Conservation (phyloP, 352 stramenopile genomes). For the Phytophthora pini region DNA sequence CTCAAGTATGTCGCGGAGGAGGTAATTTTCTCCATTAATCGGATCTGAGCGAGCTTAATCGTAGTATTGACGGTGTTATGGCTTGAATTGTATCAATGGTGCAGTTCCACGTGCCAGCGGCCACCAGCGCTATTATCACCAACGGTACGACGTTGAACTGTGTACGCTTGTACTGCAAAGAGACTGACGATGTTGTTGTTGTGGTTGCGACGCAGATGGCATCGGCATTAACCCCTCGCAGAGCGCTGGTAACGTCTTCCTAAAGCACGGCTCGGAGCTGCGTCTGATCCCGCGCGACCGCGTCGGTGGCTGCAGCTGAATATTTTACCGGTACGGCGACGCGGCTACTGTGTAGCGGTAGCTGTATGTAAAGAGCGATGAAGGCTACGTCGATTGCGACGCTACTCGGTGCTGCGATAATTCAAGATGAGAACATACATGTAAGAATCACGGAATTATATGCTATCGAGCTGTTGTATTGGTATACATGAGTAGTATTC, state of each 20-base stretch:
- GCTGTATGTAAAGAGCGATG: conserved; percentile 7
- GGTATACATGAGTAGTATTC: conserved; percentile 33
- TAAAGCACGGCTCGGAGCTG: conserved; percentile 87
- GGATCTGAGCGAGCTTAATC: background rate
- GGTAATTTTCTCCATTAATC: conserved; percentile 22
- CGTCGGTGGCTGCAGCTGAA: conserved; percentile 56
- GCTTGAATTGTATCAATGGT: conserved; percentile 7
- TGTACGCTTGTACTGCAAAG: background rate
- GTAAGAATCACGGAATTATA: conserved; percentile 6
- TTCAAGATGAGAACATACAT: conserved; percentile 2
- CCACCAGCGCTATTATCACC: conserved; percentile 90
- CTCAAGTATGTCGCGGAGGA: conserved; percentile 89
- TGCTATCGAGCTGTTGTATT: conserved; percentile 34
- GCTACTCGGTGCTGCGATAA: background rate
- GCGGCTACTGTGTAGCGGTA: background rate
- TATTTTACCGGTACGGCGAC: background rate
- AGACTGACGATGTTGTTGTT: conserved; percentile 14
- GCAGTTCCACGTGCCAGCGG: conserved; percentile 81
- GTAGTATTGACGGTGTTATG: conserved; percentile 22
- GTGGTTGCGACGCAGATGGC: conserved; percentile 54
- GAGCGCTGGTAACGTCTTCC: conserved; percentile 82
- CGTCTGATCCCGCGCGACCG: conserved; percentile 85
- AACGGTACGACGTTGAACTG: conserved; percentile 49
- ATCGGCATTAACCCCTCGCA: conserved; percentile 87
- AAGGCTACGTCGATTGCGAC: too few relatives aligned